A percentile compares a stretch with the other conserved stretches of the same genome.
These are phyloP conservation scores for Helminthosporium solani DNA, from an alignment of 2,329 filamentous ascomycete species.

Conservation along the genomic window DNA sequence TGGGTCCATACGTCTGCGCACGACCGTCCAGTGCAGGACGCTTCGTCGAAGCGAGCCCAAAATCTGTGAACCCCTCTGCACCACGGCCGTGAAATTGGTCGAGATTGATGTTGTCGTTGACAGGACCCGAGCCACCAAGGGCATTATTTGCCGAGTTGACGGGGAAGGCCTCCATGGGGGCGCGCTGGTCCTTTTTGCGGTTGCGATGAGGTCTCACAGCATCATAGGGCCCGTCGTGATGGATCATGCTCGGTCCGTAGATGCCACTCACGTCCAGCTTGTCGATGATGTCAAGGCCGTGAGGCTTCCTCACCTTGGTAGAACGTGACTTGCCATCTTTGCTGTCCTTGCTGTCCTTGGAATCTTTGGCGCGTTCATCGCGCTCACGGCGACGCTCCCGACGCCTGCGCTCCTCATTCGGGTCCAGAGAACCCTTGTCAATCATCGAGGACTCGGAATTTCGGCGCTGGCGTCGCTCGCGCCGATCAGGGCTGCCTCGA, in stretches of 20 bases:
- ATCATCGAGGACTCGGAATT: constrained; percentile 79
- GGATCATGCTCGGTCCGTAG: constrained; percentile 90
- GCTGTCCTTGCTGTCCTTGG: constrained; percentile 31
- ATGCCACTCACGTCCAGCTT: constrained; percentile 95
- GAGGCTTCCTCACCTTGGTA: constrained; percentile 43
- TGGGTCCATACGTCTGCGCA: constrained; percentile 40
- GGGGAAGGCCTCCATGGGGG: constrained; percentile 95
- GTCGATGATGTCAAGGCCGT: constrained; percentile 83
- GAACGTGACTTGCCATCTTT: constrained; percentile 42
- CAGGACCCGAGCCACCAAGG: constrained; percentile 80
- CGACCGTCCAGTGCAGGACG: constrained; percentile 34
- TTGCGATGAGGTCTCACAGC: constrained; percentile 95
- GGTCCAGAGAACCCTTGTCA: constrained; percentile 63
- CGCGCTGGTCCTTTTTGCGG: constrained; percentile 74
- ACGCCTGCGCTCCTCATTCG: constrained; percentile 59
- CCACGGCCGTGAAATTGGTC: constrained; percentile 82
- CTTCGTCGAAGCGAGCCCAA: constrained; percentile 47
- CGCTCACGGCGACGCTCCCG: constrained; percentile 53
- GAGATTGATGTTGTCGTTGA: constrained; percentile 80
- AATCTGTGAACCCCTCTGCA: constrained; percentile 87
- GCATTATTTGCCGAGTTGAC: constrained; percentile 91
- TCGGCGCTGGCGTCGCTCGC: constrained; percentile 60
- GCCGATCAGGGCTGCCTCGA: constrained; percentile 41
- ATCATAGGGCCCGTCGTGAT: constrained; percentile 96
- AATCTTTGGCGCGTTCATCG: constrained; percentile 45